Evolutionary conservation across 306 rosid genomes (phyloP), one percentile per base, ranked within the genome.

Genomic region (Pueraria montana): DNA sequence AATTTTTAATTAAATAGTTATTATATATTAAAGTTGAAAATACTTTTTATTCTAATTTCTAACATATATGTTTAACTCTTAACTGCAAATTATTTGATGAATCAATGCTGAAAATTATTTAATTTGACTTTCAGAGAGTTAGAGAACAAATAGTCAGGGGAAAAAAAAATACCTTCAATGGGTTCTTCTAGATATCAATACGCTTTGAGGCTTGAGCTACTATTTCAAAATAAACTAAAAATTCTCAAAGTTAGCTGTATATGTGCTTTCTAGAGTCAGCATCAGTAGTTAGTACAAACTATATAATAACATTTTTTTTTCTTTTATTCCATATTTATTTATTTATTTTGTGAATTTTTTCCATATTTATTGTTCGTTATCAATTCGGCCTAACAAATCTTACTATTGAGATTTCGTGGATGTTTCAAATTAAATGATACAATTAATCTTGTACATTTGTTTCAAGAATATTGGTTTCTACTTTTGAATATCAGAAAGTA

Each of bases 351-450:
- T n/a, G n/a, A n/a, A n/a, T n/a, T n/a, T n/a, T n/a, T n/a, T n/a
- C n/a, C n/a, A n/a, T n/a, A n/a, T n/a, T 12, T 61, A 24, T 61
- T 30, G 40, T 61, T 61, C 20, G 40, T 61, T 61, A 26, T 61
- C 67, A 61, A 26, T 61, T 26, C 20, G 67, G 38, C 67, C 67
- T 26, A 61, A 61, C 67, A 61, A 61, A 61, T 26, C 40, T 61
- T 61, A 6, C n/a, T 26, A 61, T 61, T 2, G 4, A 27, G 20
- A 27, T 61, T 61, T 61, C 36, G 38, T 26, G 18, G 20, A 27
- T 26, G 66, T 59, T 24, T 24, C 40, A 12, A 11, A 11, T 24
- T 59, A 12, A 23, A 24, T 26, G 7, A 26, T 61, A 26, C 6
- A 27, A 27, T 59, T 12, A 11, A 59, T 59, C n/a, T 11, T 24